Percentiles rank a stretch among this genome's conserved stretches.
These are phyloP conservation scores for Pyrenochaeta sp. DNA, from an alignment of 2,329 filamentous ascomycete genomes.

Conservation along the genomic window DNA sequence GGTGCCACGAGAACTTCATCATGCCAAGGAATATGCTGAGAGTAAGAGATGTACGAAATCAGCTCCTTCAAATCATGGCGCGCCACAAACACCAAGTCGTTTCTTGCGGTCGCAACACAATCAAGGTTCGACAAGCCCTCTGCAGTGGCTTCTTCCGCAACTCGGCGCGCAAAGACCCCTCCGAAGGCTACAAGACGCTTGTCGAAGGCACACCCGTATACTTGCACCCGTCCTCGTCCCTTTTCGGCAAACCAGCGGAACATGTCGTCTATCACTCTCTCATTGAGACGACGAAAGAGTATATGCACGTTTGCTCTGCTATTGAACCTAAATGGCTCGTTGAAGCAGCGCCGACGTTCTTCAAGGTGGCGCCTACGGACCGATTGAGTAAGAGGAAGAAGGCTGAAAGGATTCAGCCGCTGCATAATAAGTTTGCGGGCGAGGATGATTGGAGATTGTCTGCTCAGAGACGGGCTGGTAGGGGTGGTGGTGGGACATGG, in stretches of 20 bases:
- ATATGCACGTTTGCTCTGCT: constrained; percentile 92
- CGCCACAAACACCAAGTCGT: constrained; percentile 83
- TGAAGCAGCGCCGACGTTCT: constrained; percentile 97
- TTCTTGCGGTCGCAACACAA: constrained; percentile 87
- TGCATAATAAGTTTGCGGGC: constrained; percentile 90
- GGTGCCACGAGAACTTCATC: constrained; percentile 99
- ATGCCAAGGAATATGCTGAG: constrained; percentile 88
- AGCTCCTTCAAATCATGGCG: constrained; percentile 92
- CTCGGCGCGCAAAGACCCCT: constrained; percentile 90
- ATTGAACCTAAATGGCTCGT: constrained; percentile 96
- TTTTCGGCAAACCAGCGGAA: constrained; percentile 96
- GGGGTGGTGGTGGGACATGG: constrained; percentile 94
- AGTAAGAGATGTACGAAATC: constrained; percentile 90
- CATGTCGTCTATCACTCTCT: constrained; percentile 94
- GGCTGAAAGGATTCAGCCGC: constrained; percentile 91
- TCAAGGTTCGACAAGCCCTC: constrained; percentile 85
- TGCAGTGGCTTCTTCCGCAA: constrained; percentile 97
- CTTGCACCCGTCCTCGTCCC: constrained; percentile 86
- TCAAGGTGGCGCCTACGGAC: constrained; percentile 93
- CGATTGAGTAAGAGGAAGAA: constrained; percentile 88
- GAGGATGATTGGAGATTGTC: constrained; percentile 96
- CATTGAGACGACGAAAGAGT: constrained; percentile 94
- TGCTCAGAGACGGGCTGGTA: constrained; percentile 83
- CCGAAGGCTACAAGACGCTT: constrained; percentile 97
- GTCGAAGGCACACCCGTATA: constrained; percentile 95